phyloP scores from a whole-genome alignment of 306 rosid genomes.

The Fagus sylvatica region DNA sequence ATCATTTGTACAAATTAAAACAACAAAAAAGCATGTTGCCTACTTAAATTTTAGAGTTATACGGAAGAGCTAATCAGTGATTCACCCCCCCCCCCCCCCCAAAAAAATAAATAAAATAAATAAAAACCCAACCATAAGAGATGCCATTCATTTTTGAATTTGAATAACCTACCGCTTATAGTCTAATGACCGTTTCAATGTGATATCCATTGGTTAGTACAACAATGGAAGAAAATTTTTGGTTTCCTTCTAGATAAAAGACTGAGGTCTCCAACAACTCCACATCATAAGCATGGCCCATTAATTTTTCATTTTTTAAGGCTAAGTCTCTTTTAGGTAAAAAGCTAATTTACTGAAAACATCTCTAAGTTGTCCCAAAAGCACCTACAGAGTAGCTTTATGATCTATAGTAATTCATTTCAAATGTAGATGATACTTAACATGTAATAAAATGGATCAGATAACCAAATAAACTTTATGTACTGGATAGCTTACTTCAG shows the following conservation, averaged over 20 bases:
- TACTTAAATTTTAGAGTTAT: not conserved
- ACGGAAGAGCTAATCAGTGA: not conserved
- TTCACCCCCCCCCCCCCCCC: not conserved
- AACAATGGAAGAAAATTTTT: no score
- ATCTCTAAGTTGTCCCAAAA: not conserved
- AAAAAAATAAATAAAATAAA: no score
- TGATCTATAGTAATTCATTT: no score
- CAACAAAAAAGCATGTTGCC: not conserved
- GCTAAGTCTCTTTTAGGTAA: not conserved
- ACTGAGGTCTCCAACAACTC: not conserved
- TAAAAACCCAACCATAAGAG: no score
- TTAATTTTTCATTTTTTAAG: not conserved
- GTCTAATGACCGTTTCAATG: not conserved
- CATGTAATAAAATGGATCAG: conserved; percentile 1
- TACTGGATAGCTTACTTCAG: conserved; percentile 57
- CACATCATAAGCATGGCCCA: not conserved
- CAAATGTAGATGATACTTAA: not conserved
- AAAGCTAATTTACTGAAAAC: not conserved
- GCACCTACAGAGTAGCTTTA: not conserved
- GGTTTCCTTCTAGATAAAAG: no score
- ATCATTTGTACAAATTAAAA: not conserved
- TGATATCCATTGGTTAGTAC: not conserved
- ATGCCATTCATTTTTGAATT: not conserved
- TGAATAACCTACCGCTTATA: not conserved
- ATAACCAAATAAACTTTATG: conserved; percentile 14